phyloP scores from a whole-genome alignment of 768 basidiomycete species.

The Termitomyces sp. region DNA sequence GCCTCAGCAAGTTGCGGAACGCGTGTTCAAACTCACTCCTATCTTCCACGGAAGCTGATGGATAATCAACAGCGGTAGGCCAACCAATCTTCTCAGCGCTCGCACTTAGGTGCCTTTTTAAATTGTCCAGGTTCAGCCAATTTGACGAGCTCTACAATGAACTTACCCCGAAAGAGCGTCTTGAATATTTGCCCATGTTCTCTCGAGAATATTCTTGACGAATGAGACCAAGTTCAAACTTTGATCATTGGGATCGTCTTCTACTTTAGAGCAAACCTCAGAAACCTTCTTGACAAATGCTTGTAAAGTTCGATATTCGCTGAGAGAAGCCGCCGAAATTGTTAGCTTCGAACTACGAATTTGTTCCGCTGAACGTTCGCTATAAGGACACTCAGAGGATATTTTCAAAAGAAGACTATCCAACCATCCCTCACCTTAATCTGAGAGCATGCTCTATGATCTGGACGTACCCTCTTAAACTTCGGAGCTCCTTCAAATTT shows the following conservation, averaged over 20 bases:
- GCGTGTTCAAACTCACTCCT: slow-evolving; percentile 69
- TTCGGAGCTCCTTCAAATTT: slow-evolving; percentile 72
- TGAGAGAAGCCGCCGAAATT: slow-evolving; percentile 44
- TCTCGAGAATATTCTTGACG: slow-evolving; percentile 57
- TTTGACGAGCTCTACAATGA: neutral
- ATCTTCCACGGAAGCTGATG: slow-evolving; percentile 41
- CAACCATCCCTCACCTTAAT: slow-evolving; percentile 53
- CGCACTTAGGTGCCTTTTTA: slow-evolving; percentile 52
- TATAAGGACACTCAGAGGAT: slow-evolving; percentile 23
- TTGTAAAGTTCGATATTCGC: slow-evolving; percentile 59
- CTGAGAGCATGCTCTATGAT: slow-evolving; percentile 67
- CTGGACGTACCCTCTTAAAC: slow-evolving; percentile 72
- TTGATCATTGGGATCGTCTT: slow-evolving; percentile 44
- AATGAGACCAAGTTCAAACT: slow-evolving; percentile 60
- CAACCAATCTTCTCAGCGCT: slow-evolving; percentile 79
- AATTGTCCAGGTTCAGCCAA: slow-evolving; percentile 4
- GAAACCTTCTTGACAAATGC: slow-evolving; percentile 52
- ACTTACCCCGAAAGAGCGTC: slow-evolving; percentile 58
- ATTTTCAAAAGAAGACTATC: neutral
- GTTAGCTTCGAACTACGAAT: slow-evolving; percentile 33
- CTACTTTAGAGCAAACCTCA: slow-evolving; percentile 39
- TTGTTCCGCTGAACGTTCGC: slow-evolving; percentile 57
- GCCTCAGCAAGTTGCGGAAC: slow-evolving; percentile 69
- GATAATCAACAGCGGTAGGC: slow-evolving; percentile 76
- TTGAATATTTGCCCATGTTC: slow-evolving; percentile 79